A percentile compares a stretch with the other conserved stretches of the same genome.
phyloP scores from a whole-genome alignment of 345 rosid species.

The Clausena lansium region DNA sequence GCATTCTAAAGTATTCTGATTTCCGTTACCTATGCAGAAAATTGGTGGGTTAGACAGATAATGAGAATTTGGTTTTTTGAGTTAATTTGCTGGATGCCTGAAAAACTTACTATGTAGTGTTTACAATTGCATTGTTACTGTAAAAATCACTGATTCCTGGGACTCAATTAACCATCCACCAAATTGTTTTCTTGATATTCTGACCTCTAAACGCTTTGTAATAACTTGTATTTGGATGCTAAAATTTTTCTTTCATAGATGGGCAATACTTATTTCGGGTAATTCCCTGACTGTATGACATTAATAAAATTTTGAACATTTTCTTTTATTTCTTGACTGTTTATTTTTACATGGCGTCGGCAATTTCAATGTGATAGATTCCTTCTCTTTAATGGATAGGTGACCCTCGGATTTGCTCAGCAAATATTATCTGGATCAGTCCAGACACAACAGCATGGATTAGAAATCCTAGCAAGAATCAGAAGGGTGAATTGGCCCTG shows the following conservation, averaged over 20 bases:
- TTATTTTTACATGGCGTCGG: not conserved
- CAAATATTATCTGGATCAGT: conserved; percentile 72
- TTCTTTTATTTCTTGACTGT: not conserved
- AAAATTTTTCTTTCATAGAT: not conserved
- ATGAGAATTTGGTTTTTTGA: not conserved
- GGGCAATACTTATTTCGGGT: too few species aligned
- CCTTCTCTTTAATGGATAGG: conserved; percentile 47
- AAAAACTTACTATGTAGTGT: not conserved
- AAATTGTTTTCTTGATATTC: not conserved
- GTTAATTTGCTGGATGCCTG: not conserved
- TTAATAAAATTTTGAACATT: not conserved
- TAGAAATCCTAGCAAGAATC: conserved; percentile 46
- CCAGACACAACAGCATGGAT: conserved; percentile 72
- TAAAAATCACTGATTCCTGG: not conserved
- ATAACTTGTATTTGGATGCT: not conserved
- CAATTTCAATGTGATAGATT: conserved; percentile 12
- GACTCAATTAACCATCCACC: not conserved
- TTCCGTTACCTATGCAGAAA: not conserved
- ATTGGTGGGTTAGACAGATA: conserved; percentile 8
- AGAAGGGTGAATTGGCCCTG: conserved; percentile 71
- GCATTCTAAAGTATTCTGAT: not conserved
- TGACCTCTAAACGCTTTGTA: not conserved
- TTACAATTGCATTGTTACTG: not conserved
- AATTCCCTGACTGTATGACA: not conserved
- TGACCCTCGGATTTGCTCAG: conserved; percentile 72